phyloP scores from a whole-genome alignment of 345 rosid species.

The Linum usitatissimum region DNA sequence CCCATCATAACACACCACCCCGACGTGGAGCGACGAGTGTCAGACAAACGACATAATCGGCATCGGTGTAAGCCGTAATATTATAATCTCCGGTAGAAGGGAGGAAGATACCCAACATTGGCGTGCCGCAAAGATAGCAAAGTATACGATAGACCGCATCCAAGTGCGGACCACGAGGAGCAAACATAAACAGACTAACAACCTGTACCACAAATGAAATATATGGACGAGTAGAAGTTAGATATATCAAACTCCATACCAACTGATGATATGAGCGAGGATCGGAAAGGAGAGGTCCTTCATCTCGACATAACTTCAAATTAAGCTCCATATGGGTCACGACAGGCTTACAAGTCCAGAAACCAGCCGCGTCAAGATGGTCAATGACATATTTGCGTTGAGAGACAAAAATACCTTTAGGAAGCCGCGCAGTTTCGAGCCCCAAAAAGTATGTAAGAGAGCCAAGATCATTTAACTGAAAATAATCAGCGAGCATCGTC shows the following conservation, averaged over 20 bases:
- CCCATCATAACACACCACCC: not conserved
- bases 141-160: not conserved
- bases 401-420: not conserved
- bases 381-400: not conserved
- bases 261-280: not conserved
- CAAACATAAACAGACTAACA: not conserved
- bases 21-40: not conserved
- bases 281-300: not conserved
- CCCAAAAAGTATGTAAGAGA: not conserved
- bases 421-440: not conserved
- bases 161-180: not conserved
- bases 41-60: not conserved
- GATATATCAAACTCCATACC: not conserved
- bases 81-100: not conserved
- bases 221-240: not conserved
- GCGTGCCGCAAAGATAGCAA: not conserved
- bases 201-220: not conserved
- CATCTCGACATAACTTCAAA: not conserved
- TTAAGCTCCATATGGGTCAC: not conserved
- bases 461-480: not conserved
- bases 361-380: not conserved
- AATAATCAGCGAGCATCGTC: not conserved
- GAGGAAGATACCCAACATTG: not conserved
- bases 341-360: not conserved
- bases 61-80: not conserved